These are phyloP conservation scores for Perkinsela sp. DNA, from an alignment of 208 protist species.

Conservation along the genomic window DNA sequence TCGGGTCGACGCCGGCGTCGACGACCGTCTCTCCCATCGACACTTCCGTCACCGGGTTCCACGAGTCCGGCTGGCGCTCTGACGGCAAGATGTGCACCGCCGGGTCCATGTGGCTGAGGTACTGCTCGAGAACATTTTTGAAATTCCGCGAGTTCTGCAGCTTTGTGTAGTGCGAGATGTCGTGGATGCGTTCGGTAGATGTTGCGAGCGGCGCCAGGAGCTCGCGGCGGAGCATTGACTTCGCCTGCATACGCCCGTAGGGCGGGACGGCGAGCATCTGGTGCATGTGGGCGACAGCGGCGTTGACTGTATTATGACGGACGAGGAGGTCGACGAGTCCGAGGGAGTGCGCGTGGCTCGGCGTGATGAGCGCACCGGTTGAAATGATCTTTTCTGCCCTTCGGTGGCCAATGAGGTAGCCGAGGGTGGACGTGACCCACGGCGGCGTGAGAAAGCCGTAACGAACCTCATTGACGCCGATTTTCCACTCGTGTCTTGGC, in stretches of 20 bases:
- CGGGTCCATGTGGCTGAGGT: not conserved
- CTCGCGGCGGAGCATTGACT: conserved; percentile 40
- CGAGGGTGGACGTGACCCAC: conserved; percentile 35
- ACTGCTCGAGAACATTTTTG: not conserved
- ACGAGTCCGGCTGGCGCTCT: not conserved
- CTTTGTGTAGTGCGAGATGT: conserved; percentile 30
- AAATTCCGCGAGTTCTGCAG: conserved; percentile 3
- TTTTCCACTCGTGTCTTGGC: conserved; percentile 13
- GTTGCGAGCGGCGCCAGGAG: conserved; percentile 25
- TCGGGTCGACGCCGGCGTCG: too few species aligned
- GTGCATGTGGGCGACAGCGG: conserved; percentile 17
- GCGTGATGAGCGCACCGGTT: conserved; percentile 27
- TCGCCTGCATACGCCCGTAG: conserved; percentile 33
- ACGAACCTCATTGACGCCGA: conserved; percentile 44
- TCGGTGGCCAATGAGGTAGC: conserved; percentile 23
- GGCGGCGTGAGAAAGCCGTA: conserved; percentile 23
- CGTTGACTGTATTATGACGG: conserved; percentile 11
- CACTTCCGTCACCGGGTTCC: not conserved
- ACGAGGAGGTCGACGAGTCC: conserved; percentile 30
- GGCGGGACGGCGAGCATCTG: conserved; percentile 24
- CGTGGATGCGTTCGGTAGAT: conserved; percentile 34
- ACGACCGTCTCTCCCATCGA: not conserved
- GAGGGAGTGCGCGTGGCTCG: conserved; percentile 21
- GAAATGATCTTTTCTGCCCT: conserved; percentile 35
- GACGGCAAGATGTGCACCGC: not conserved